A percentile compares a stretch with the other conserved stretches of the same genome.
Conservation (phyloP, 2,329 filamentous ascomycete genomes). For the Akanthomyces dipterigenus region DNA sequence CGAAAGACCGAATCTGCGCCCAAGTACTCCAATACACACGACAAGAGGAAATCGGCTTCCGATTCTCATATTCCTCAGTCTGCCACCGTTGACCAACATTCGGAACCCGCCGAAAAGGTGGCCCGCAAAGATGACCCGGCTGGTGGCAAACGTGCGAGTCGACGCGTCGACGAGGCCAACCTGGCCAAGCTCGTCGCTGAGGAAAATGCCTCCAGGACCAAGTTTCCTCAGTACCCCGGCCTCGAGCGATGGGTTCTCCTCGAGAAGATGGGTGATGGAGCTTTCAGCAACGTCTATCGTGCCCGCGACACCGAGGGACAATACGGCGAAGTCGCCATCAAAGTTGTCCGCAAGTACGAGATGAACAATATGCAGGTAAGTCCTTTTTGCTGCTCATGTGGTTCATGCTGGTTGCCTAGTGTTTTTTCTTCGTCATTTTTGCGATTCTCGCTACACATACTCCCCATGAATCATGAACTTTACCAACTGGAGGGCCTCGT, state of each 20-base stretch:
- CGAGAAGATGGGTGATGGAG: slow-evolving; percentile 95
- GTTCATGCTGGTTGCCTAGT: slow-evolving; percentile 18
- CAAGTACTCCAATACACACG: slow-evolving; percentile 46
- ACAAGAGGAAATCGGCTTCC: slow-evolving; percentile 46
- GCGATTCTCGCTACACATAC: slow-evolving; percentile 5
- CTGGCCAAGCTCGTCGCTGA: slow-evolving; percentile 84
- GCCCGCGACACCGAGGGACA: slow-evolving; percentile 68
- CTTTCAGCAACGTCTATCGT: slow-evolving; percentile 97
- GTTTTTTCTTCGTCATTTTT: slow-evolving; percentile 6
- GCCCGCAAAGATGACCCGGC: slow-evolving; percentile 21
- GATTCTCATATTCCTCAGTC: slow-evolving; percentile 61
- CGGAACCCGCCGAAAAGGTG: slow-evolving; percentile 53
- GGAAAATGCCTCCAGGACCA: slow-evolving; percentile 78
- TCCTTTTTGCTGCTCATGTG: slow-evolving; percentile 23
- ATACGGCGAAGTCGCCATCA: slow-evolving; percentile 83
- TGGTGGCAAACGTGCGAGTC: slow-evolving; percentile 23
- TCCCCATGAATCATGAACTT: slow-evolving; percentile 24
- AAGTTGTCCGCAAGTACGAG: slow-evolving; percentile 97
- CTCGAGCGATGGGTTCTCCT: slow-evolving; percentile 65
- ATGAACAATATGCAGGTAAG: slow-evolving; percentile 99
- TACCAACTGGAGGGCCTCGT: slow-evolving; percentile 47
- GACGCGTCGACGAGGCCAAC: slow-evolving; percentile 54
- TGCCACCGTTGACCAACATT: slow-evolving; percentile 56
- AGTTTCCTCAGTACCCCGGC: slow-evolving; percentile 60
- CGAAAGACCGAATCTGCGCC: slow-evolving; percentile 46